Evolutionary conservation across 1,284 basidiomycete genomes (phyloP), one percentile per base, ranked within the genome.

Genomic region (Tausonia pullulans): DNA sequence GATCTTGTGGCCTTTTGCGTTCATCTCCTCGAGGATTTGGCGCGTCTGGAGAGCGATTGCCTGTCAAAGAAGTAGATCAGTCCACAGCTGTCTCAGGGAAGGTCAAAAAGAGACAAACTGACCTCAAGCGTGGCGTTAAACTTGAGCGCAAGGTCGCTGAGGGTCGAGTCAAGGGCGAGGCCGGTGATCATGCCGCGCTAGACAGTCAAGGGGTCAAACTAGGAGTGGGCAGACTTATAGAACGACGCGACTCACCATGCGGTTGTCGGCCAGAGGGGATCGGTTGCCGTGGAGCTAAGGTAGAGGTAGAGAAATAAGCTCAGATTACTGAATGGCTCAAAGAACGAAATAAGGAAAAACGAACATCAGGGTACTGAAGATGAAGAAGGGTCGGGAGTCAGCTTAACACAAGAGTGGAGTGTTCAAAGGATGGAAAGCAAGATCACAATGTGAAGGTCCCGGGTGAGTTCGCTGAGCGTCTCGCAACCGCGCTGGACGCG

Each of bases 21-120:
- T 97, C 83, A 98, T 89, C 70, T 85, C 83, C 72, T 94, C 89
- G 64, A 98, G 81, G 74, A 98, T 98, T 77, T 98, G 95, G 3
- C 89, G 82, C 10, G 93, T 98, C 76, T 98, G 95, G 27, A 98
- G 83, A 5, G 92, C 90, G 75, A 98, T 95, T 9, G 92, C 86
- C 79, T 78, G 53, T 5, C 49, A 53, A 61, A 60, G 64, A 53
- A 49, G 44, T 14, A 5, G 5, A 4, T 10, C 40, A 45, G 51
- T 41, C 9, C 2, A 41, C 7, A 58, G 58, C 51, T 46, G 52
- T 3, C 52, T 16, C 52, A 54, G 27, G 52, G 8, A 43, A 58
- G 10, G 59, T 13, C 54, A 27, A 48, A 52, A 60, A 8, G 11
- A 8, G 16, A 44, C 11, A 59, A 41, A 54, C 74, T 62, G 60